phyloP scores from a whole-genome alignment of 1,139 yeast species.

The Magnusiomyces tetraspermus region DNA sequence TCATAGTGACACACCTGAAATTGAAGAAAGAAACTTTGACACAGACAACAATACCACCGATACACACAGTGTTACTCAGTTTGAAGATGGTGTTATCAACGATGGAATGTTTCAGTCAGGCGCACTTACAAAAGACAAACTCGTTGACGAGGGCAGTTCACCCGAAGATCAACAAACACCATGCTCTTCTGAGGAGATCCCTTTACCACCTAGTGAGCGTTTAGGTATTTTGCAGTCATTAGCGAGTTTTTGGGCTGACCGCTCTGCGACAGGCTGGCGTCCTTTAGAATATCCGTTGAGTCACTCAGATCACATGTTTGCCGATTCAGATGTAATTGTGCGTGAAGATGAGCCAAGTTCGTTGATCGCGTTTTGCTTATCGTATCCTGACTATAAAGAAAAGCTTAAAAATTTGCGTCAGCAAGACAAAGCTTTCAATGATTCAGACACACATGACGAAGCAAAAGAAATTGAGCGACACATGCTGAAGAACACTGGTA shows the following conservation, averaged over 20 bases:
- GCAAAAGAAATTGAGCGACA: conserved; percentile 43
- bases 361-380: conserved; percentile 81
- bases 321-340: conserved; percentile 87
- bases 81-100: too few species aligned
- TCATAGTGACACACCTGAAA: too few species aligned
- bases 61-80: too few species aligned
- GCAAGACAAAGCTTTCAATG: conserved; percentile 18
- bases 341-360: conserved; percentile 97
- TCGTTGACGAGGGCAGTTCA: not conserved
- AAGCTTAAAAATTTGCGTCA: conserved; percentile 43
- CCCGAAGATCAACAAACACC: not conserved
- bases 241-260: conserved; percentile 93
- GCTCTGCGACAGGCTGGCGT: conserved; percentile 94
- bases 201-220: conserved; percentile 44
- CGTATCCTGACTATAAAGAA: conserved; percentile 70
- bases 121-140: too few species aligned
- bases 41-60: too few species aligned
- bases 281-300: conserved; percentile 73
- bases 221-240: conserved; percentile 73
- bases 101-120: too few species aligned
- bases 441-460: conserved; percentile 18
- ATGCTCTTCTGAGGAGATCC: conserved; percentile 15
- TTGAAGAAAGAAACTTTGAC: too few species aligned
- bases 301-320: conserved; percentile 76
- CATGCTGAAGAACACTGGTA: conserved; percentile 75